phyloP scores from a whole-genome alignment of 768 basidiomycete species.

The Kwoniella dejecticola region DNA sequence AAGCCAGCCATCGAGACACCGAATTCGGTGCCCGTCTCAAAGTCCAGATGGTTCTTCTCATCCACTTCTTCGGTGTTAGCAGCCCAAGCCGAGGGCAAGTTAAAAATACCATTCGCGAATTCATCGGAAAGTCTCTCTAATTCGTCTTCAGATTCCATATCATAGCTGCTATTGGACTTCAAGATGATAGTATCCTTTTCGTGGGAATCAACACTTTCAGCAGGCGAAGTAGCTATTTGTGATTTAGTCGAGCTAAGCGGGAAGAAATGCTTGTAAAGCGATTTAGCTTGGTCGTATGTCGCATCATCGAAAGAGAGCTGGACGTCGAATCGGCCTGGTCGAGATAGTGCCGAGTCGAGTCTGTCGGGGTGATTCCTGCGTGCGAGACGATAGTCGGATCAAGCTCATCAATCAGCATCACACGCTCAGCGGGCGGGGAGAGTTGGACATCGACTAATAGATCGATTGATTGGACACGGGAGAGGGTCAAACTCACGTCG shows the following conservation, averaged over 20 bases:
- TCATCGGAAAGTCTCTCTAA: conserved; percentile 15
- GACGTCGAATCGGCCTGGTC: conserved; percentile 82
- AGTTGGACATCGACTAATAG: too few relatives aligned
- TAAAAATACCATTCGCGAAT: conserved; percentile 17
- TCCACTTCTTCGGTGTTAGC: background rate
- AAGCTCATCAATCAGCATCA: background rate
- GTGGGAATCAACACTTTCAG: background rate
- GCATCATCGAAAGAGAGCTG: conserved; percentile 84
- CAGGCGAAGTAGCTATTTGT: too few relatives aligned
- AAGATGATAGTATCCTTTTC: too few relatives aligned
- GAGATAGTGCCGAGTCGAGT: conserved; percentile 82
- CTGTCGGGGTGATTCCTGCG: conserved; percentile 85
- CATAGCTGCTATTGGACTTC: background rate
- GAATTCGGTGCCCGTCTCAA: conserved; percentile 60
- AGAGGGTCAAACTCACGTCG: conserved; percentile 67
- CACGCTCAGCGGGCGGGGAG: too few relatives aligned
- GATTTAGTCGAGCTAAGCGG: conserved; percentile 16
- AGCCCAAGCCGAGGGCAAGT: background rate
- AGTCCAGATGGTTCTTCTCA: background rate
- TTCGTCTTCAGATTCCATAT: conserved; percentile 2
- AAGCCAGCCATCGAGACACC: conserved; percentile 68
- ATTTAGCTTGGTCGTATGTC: conserved; percentile 63
- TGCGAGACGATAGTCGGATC: background rate
- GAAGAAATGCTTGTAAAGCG: conserved; percentile 53
- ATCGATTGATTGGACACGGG: too few relatives aligned